Evolutionary conservation across 768 basidiomycete species (phyloP).

Genomic region (Boletus tylopilopsis): DNA sequence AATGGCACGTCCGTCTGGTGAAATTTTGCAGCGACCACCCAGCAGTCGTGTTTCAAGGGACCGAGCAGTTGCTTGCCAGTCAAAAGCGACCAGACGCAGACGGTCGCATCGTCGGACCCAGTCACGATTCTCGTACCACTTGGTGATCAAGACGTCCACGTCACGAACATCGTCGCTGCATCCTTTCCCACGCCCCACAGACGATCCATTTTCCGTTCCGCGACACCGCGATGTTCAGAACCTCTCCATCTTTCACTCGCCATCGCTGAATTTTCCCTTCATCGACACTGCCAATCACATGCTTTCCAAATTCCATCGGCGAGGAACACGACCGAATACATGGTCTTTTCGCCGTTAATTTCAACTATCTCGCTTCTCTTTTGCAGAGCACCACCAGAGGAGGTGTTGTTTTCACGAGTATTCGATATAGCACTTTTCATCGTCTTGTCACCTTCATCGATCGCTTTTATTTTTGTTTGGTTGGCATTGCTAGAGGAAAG

Average conservation of each 20-base stretch:
- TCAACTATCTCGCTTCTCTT: no score
- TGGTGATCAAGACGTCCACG: conserved; percentile 3
- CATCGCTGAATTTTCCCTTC: background rate
- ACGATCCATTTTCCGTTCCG: background rate
- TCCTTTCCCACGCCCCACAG: background rate
- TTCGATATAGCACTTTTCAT: no score
- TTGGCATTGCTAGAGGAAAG: no score
- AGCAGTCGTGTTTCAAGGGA: background rate
- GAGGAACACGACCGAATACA: background rate
- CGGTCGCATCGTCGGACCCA: background rate
- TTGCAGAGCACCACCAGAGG: no score
- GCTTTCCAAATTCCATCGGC: background rate
- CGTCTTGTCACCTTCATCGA: no score
- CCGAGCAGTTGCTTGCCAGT: background rate
- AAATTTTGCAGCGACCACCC: no score
- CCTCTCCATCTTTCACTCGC: background rate
- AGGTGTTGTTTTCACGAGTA: no score
- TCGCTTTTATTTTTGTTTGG: no score
- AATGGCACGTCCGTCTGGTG: background rate
- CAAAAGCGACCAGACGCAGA: background rate
- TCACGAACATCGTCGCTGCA: background rate
- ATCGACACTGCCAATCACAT: background rate
- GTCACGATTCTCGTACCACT: conserved; percentile 1
- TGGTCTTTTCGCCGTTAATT: background rate
- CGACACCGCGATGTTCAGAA: background rate